Base-by-base conservation (phyloP, 2,329 filamentous ascomycete species). In the Botrytis tulipae region DNA sequence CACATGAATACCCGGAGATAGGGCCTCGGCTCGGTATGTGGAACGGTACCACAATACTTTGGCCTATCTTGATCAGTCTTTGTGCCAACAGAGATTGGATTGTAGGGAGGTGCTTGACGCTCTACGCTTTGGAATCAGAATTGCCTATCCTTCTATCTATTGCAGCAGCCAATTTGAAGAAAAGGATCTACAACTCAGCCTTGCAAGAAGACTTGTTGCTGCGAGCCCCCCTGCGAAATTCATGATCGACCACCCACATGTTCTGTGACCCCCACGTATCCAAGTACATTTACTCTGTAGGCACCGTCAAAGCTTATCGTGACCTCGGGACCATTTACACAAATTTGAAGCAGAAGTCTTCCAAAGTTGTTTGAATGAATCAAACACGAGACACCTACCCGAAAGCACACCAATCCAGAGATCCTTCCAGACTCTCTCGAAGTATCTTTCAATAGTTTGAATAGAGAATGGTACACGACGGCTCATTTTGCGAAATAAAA, bases 401-500 rank as follows among this genome's bases (percentile, higher is more conserved):
- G 32, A 67, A n/a, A 40, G 16, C 42, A 40, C 59, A 46, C 37
- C 62, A 42, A n/a, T 51, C 25, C 32, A 69, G n/a, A 69, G 51
- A 46, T 57, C 2, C 42, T 68, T 48, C 40, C 62, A 68, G 40
- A 44, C 46, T 20, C 5, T 32, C 22, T 42, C 20, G n/a, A 42
- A 32, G 25, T 10, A 32, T 42, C 48, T 68, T 40, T 40, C 48
- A 54, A 54, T 42, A 42, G 66, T 42, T 35, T 70, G n/a, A 61
- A 25, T 7, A 62, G 22, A 29, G 44, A 25, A 18, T 25, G 32
- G 44, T 65, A 35, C 32, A 71, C 68, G 35, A 54, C 59, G 22
- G 54, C 73, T 37, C 67, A 67, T 73, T 44, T 46, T 35, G 76
- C 73, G 46, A 68, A 44, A 74, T 72, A 40, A 73, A 73, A 68